Conservation (phyloP, 371 early-diverging fungal species). For the Mortierella sp. region DNA sequence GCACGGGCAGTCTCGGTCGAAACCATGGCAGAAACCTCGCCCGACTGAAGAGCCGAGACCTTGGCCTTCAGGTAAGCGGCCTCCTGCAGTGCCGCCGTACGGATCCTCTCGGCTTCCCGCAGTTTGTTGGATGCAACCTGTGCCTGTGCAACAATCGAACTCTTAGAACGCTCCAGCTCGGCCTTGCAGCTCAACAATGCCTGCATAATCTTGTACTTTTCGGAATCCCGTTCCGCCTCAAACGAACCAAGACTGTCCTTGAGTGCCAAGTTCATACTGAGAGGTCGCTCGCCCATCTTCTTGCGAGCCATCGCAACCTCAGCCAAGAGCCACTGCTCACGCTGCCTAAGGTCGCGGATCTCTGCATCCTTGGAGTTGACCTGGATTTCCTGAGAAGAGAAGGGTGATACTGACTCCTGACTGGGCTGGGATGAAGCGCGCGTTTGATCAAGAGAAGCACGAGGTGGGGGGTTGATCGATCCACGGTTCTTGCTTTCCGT, state of each 20-base stretch:
- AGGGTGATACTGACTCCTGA: conserved; percentile 12
- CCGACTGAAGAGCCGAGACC: conserved; percentile 57
- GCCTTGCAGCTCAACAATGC: conserved; percentile 36
- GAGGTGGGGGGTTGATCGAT: conserved; percentile 18
- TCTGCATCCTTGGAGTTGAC: conserved; percentile 37
- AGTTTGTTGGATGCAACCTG: conserved; percentile 63
- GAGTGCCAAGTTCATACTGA: conserved; percentile 18
- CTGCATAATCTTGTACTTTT: conserved; percentile 52
- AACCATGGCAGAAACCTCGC: conserved; percentile 55
- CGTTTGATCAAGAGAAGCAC: conserved; percentile 28
- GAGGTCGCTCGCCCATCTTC: conserved; percentile 30
- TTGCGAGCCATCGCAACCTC: conserved; percentile 54
- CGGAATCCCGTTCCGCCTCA: conserved; percentile 38
- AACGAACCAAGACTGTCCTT: conserved; percentile 33
- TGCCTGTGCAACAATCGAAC: conserved; percentile 47
- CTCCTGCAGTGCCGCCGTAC: conserved; percentile 71
- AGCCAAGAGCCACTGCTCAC: conserved; percentile 54
- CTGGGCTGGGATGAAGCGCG: conserved; percentile 13
- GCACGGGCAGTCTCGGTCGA: conserved; percentile 62
- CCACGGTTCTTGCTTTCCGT: conserved; percentile 29
- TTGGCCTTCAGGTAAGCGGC: conserved; percentile 73
- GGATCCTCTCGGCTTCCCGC: conserved; percentile 66
- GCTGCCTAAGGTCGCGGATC: conserved; percentile 42
- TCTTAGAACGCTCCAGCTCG: conserved; percentile 45
- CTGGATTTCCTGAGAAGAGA: conserved; percentile 14